Conservation (phyloP, 2,329 filamentous ascomycete genomes). For the Xylaria arbuscula region DNA sequence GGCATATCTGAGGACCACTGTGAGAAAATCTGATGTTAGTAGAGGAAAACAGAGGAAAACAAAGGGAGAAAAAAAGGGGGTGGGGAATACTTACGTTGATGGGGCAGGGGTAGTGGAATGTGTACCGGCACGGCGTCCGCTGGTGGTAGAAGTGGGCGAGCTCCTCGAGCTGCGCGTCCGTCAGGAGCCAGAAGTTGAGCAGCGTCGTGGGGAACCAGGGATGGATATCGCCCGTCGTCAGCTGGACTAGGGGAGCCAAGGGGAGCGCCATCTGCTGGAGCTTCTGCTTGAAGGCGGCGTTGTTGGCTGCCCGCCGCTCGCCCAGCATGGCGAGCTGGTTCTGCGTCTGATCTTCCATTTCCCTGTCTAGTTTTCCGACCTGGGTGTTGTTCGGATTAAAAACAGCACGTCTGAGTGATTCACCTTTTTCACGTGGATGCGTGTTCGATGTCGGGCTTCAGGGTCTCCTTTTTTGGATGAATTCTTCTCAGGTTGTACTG, state of each 20-base stretch:
- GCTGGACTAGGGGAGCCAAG: slow-evolving; percentile 74
- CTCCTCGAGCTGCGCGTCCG: slow-evolving; percentile 74
- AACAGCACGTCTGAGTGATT: background rate
- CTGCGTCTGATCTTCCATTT: slow-evolving; percentile 44
- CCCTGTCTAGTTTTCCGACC: background rate
- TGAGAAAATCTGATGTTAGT: background rate
- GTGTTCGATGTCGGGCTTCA: background rate
- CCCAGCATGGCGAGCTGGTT: slow-evolving; percentile 46
- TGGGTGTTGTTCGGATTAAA: background rate
- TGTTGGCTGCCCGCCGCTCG: slow-evolving; percentile 55
- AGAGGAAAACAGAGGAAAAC: background rate
- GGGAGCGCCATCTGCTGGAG: slow-evolving; percentile 73
- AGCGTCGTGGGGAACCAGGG: slow-evolving; percentile 73
- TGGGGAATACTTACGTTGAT: slow-evolving; percentile 55
- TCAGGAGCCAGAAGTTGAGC: slow-evolving; percentile 79
- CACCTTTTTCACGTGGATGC: background rate
- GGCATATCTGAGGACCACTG: slow-evolving; percentile 65
- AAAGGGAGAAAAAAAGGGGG: background rate
- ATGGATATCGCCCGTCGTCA: slow-evolving; percentile 71
- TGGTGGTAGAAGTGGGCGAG: slow-evolving; percentile 81
- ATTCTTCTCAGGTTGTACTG: background rate
- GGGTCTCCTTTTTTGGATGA: background rate
- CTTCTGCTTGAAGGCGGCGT: slow-evolving; percentile 68
- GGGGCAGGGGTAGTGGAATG: slow-evolving; percentile 73
- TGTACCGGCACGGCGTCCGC: slow-evolving; percentile 65